Evolutionary conservation across 202 grass and related monocot genomes (phyloP), one percentile per base, ranked within the genome.

Genomic region (Bolboschoenoplectus hybrid): DNA sequence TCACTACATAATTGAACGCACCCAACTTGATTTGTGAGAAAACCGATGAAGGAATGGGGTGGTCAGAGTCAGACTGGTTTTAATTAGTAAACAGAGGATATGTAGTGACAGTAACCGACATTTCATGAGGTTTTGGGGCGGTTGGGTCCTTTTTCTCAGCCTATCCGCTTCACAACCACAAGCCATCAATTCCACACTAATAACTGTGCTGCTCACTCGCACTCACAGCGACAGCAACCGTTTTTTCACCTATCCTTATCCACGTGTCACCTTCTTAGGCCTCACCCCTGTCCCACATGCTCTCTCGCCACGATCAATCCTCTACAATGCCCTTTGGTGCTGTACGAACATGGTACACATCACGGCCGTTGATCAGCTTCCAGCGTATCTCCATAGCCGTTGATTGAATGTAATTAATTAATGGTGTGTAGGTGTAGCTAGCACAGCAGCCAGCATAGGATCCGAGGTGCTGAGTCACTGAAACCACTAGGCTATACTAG

Each of bases 61-160:
- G 51, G 17, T 74, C 19, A 50, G 71, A 53, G 32, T 36, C n/a
- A 26, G 70, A 19, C 50, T 74, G n/a, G 3, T 67, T 67, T 26
- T 26, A 26, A 26, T 26, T 16, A 57, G 32, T 55, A 78, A 56
- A 57, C 50, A 56, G 9, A 40, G 14, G n/a, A 64, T 26, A 26
- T 26, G 26, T 7, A 32, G 39, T 58, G 66, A 82, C 43, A 82
- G 80, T 65, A 82, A 64, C 80, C 80, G 80, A 82, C 80, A 82
- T 82, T 82, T 82, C 11, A 50, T 66, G 43, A 49, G 74, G 35
- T 63, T 70, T 84, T 84, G 81, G 64, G 64, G 81, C 81, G 45
- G 81, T 84, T 82, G 81, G 26, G 81, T 70, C 64, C 9, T 68
- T 84, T 61, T 67, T 84, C 81, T 53, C 47, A 52, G 64, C 63